Conservation (phyloP, 228 moss, liverwort and hornwort species). For the Sphagnum fallax region DNA sequence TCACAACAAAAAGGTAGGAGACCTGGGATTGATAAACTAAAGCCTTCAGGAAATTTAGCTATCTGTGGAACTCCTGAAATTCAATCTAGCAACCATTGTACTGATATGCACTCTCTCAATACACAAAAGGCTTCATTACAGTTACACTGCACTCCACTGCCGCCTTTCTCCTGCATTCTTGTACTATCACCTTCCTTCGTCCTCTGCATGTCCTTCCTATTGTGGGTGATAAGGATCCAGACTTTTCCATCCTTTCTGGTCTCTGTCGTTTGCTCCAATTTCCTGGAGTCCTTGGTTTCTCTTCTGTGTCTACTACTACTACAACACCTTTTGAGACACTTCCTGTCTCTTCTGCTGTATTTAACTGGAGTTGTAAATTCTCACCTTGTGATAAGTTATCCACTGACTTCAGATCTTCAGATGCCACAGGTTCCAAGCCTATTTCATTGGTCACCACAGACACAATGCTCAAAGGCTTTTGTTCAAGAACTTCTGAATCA, state of each 20-base stretch:
- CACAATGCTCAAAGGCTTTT: neutral
- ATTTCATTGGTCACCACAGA: neutral
- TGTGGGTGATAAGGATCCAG: constrained; percentile 3
- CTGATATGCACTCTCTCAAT: neutral
- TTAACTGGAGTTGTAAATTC: neutral
- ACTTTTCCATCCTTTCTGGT: constrained; percentile 3
- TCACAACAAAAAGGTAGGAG: neutral
- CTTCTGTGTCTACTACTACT: neutral
- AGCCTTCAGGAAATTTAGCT: neutral
- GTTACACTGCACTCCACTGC: constrained; percentile 8
- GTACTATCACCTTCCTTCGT: constrained; percentile 6
- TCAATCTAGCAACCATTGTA: neutral
- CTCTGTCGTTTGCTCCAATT: neutral
- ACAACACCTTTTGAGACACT: neutral
- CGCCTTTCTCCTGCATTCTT: neutral
- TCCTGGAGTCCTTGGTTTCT: neutral
- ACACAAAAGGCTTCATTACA: constrained; percentile 11
- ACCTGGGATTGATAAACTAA: neutral
- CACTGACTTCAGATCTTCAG: neutral
- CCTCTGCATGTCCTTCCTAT: constrained; percentile 8
- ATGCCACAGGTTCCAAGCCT: neutral
- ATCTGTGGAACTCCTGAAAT: neutral
- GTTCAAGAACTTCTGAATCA: constrained; percentile 9
- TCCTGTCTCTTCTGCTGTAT: neutral
- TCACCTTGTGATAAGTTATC: neutral